Percentiles rank a stretch among this genome's conserved stretches.
Conservation (phyloP, 2,329 filamentous ascomycete genomes). For the Penicillium decumbens region DNA sequence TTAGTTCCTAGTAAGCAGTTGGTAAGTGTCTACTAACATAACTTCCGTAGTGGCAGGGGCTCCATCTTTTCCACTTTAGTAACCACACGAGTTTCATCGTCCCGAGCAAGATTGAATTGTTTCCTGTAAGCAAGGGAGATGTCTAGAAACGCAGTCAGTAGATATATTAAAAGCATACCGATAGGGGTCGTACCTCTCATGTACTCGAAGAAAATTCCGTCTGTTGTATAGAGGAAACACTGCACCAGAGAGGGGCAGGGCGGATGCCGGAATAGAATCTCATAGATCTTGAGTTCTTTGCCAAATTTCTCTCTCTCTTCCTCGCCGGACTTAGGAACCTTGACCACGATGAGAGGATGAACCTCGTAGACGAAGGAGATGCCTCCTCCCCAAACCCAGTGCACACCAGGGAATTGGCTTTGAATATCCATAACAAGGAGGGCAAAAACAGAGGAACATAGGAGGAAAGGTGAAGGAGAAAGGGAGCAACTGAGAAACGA, state of each 20-base stretch:
- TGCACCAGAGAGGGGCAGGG: constrained; percentile 24
- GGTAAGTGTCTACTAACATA: neutral
- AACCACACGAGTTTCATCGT: constrained; percentile 20
- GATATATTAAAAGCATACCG: neutral
- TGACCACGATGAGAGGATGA: constrained; percentile 29
- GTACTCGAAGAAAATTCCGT: constrained; percentile 22
- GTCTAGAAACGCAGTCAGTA: constrained; percentile 21
- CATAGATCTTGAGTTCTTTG: constrained; percentile 26
- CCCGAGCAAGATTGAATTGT: constrained; percentile 23
- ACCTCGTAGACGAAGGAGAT: constrained; percentile 30
- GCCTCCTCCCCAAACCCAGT: constrained; percentile 25
- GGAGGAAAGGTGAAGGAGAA: neutral
- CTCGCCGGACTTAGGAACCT: constrained; percentile 24
- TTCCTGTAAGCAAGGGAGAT: constrained; percentile 22
- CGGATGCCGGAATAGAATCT: constrained; percentile 20
- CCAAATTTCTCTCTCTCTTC: constrained; percentile 26
- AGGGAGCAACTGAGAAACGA: too few species aligned
- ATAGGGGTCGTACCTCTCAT: constrained; percentile 24
- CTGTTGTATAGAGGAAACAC: constrained; percentile 21
- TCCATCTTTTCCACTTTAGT: constrained; percentile 27
- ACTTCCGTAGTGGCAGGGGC: constrained; percentile 23
- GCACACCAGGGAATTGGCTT: constrained; percentile 11
- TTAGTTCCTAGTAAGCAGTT: neutral
- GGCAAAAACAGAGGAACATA: neutral
- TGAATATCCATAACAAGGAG: constrained; percentile 3